Conservation (phyloP, 805 yeast species). For the Priceomyces haplophilus region DNA sequence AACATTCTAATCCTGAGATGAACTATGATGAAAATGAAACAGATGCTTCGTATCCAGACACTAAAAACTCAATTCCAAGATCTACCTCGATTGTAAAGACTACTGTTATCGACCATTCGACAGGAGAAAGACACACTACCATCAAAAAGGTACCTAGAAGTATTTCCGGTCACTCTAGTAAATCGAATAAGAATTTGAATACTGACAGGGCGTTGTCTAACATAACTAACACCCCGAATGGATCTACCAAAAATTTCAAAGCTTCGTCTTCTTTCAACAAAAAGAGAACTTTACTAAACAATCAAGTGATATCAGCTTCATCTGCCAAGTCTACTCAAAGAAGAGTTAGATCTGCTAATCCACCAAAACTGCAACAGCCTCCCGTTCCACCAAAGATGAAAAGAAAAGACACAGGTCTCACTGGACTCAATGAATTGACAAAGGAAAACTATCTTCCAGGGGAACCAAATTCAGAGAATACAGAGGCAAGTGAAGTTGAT, state of each 20-base stretch:
- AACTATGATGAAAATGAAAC: conserved; percentile 23
- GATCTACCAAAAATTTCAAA: conserved; percentile 22
- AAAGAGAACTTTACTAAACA: conserved; percentile 23
- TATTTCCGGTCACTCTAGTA: conserved; percentile 19
- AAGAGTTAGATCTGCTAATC: conserved; percentile 10
- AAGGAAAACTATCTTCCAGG: background rate
- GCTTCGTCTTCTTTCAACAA: conserved; percentile 40
- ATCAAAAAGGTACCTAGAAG: conserved; percentile 19
- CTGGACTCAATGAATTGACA: conserved; percentile 12
- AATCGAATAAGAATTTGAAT: conserved; percentile 11
- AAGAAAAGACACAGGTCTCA: conserved; percentile 16
- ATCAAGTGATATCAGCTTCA: conserved; percentile 21
- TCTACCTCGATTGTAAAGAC: conserved; percentile 42
- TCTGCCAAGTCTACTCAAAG: conserved; percentile 16
- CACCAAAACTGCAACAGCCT: conserved; percentile 12
- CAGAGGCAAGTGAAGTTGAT: background rate
- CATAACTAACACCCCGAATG: conserved; percentile 27
- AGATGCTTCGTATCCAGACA: conserved; percentile 20
- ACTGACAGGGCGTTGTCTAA: conserved; percentile 22
- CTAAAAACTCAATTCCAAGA: conserved; percentile 33
- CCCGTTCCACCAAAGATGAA: conserved; percentile 17
- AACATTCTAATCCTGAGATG: conserved; percentile 42
- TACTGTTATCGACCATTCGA: conserved; percentile 28
- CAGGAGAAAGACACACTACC: conserved; percentile 24
- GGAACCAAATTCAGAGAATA: background rate